A percentile compares a stretch with the other conserved stretches of the same genome.
Conservation (phyloP, 129 eudicot genomes). For the carrot (Daucus carota) region DNA sequence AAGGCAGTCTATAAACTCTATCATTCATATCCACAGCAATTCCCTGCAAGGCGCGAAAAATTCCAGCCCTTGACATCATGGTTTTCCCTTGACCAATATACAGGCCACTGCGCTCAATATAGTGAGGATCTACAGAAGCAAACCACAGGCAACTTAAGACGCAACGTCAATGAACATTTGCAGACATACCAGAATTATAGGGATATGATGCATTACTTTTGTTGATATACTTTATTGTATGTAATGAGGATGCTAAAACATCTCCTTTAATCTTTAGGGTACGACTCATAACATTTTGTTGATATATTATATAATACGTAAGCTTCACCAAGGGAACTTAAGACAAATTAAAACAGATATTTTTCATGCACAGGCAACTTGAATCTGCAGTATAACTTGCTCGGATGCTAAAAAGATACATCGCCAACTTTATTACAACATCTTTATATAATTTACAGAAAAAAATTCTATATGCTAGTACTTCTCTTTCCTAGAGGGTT, state of each 20-base stretch:
- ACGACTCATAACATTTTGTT: not conserved
- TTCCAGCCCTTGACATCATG: constrained; percentile 81
- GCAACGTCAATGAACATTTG: not conserved
- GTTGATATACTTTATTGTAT: no score
- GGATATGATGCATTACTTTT: no score
- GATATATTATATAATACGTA: not conserved
- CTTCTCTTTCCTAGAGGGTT: not conserved
- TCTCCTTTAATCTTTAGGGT: not conserved
- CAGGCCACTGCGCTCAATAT: constrained; percentile 67
- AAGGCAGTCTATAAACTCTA: constrained; percentile 63
- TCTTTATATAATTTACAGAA: not conserved
- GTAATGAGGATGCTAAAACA: not conserved
- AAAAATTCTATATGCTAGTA: not conserved
- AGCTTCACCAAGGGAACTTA: not conserved
- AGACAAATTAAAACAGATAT: not conserved
- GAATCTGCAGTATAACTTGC: not conserved
- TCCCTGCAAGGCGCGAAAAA: constrained; percentile 70
- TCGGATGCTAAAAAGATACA: not conserved
- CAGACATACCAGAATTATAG: not conserved
- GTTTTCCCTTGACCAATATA: constrained; percentile 89
- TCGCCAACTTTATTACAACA: not conserved
- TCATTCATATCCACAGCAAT: constrained; percentile 71
- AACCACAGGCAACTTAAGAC: not conserved
- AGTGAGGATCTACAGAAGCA: constrained; percentile 62
- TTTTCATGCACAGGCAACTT: not conserved